Evolutionary conservation across 75 land plant species (phyloP), one percentile per base, ranked within the genome.

Genomic region (Chamaecyparis obtusa): DNA sequence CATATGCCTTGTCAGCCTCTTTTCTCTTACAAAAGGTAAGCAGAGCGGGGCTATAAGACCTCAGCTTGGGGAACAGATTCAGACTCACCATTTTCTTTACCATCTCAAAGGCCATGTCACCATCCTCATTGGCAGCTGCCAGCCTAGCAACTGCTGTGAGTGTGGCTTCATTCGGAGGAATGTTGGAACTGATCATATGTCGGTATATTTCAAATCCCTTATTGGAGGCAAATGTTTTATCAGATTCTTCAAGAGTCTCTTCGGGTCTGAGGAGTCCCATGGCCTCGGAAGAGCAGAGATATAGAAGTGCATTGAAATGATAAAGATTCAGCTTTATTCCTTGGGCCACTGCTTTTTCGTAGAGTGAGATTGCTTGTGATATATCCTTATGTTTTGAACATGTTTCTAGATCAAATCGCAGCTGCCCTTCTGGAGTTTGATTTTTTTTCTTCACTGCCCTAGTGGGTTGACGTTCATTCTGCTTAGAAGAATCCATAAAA

Each of bases 41-140:
- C 36, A 96, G 72, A 2, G 95, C 93, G 7, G 97, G 97, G 24
- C 92, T 93, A 87, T 93, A 96, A 0, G 95, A 91, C 86, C 97
- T 88, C 72, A 96, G 86, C 85, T 77, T 91, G 2, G 94, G 94
- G 43, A 89, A 49, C 3, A 89, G 86, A 60, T 75, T 87, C 80
- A 19, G 71, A 80, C 88, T 88, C 17, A 60, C 88, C 95, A 94
- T 95, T 83, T 89, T 83, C 91, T 92, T 93, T 79, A 92, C 92
- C 75, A 95, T 85, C 4, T 90, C 84, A 85, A 96, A 96, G 35
- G 96, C 96, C 88, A 88, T 78, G 48, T 94, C 96, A 32, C 90
- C 94, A 39, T 93, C 96, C 24, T 87, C 90, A 46, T 51, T 90
- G n/a, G 90, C 88, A 37, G 88, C 92, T 33, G 98, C 96, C 35